Percentiles rank a stretch among this genome's conserved stretches.
Evolutionary conservation across 495 filamentous ascomycete species (phyloP).

Genomic region (Podospora tetraspora): DNA sequence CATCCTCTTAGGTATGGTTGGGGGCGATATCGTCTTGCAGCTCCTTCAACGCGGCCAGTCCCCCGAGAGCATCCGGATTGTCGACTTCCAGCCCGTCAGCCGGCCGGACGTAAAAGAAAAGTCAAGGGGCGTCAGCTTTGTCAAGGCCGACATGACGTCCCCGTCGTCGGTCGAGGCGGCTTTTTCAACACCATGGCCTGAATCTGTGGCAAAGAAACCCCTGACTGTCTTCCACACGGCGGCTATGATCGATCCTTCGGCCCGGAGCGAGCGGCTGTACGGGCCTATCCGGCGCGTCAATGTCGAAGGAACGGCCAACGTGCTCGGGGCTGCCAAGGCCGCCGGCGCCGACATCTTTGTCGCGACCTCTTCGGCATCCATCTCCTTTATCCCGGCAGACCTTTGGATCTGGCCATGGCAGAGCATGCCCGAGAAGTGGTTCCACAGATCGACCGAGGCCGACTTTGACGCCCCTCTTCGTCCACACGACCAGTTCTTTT

Average conservation of each 20-base stretch:
- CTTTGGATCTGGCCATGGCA: conserved; percentile 51
- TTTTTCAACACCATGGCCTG: conserved; percentile 49
- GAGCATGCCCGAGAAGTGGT: conserved; percentile 31
- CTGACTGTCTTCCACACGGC: conserved; percentile 58
- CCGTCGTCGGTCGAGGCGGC: conserved; percentile 39
- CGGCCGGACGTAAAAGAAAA: conserved; percentile 34
- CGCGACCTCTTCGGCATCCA: conserved; percentile 54
- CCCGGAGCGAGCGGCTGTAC: conserved; percentile 45
- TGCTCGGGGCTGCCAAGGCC: conserved; percentile 46
- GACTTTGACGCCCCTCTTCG: conserved; percentile 45
- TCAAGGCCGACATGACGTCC: conserved; percentile 51
- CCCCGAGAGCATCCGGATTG: conserved; percentile 48
- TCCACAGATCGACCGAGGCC: conserved; percentile 41
- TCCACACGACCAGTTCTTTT: conserved; percentile 46
- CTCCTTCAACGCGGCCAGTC: conserved; percentile 51
- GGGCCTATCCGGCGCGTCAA: conserved; percentile 48
- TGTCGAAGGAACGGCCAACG: conserved; percentile 54
- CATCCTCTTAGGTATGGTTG: conserved; percentile 46
- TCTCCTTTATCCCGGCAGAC: conserved; percentile 36
- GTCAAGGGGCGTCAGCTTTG: conserved; percentile 40
- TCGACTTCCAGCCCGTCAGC: conserved; percentile 46
- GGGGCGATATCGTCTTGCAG: conserved; percentile 50
- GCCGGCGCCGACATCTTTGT: conserved; percentile 52
- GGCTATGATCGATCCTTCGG: conserved; percentile 45
- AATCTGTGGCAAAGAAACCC: conserved; percentile 39